Evolutionary conservation across 345 rosid species (phyloP), one percentile per base, ranked within the genome.

Genomic region (Conringia planisiliqua): DNA sequence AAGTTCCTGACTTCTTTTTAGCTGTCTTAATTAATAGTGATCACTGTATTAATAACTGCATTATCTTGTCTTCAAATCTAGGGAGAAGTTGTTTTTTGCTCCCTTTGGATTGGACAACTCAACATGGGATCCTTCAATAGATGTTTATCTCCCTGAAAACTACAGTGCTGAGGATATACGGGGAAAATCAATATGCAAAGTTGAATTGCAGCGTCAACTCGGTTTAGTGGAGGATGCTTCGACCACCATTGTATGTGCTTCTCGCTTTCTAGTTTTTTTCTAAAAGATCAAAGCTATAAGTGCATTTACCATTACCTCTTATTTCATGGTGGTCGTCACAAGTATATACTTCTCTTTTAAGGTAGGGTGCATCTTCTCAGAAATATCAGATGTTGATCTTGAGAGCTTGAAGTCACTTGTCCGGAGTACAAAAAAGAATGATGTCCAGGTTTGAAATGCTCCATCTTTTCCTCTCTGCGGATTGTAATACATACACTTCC

Each of bases 81-180:
- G 97, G 83, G 91, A 89, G 68, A 91, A 91, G 68, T 68, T 91
- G 81, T 74, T 73, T 76, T 80, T 85, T 27, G 72, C 91, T 78
- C 86, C 97, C 30, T 79, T 14, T 77, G 95, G 89, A 48, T 77
- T 85, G 61, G 85, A 87, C 58, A 72, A 55, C 66, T 78, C 87
- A 72, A 72, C 39, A 46, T 90, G 96, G 96, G 83, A 90, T 85
- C 96, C 96, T 74, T 79, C 84, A 18, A 80, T 12, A 58, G 92
- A 89, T 77, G 81, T 65, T 77, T 82, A 75, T 82, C 88, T 89
- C 79, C 88, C 89, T 26, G 76, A 79, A 77, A 89, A 73, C 70
- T 89, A 82, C 75, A 80, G 79, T 69, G 70, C 75, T 71, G 85
- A 83, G 67, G 82, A 89, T 83, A 39, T 87, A 79, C 59, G 77